A percentile compares a stretch with the other conserved stretches of the same genome.
These are phyloP conservation scores for Dictyostelium discoideum DNA, from an alignment of 78 protist species.

Conservation along the genomic window DNA sequence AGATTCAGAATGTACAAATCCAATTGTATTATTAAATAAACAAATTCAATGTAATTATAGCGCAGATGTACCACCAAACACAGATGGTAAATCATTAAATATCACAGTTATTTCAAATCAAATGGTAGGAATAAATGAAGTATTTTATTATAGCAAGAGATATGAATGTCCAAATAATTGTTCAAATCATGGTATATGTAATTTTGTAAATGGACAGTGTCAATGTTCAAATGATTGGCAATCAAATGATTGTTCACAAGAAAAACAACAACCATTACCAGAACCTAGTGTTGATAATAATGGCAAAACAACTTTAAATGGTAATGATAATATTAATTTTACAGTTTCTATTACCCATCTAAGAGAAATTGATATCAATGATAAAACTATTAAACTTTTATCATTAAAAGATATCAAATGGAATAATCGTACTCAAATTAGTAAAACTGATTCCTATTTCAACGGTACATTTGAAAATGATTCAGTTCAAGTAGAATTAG, in stretches of 20 bases:
- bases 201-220: not conserved
- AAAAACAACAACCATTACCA: not conserved
- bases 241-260: not conserved
- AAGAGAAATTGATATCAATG: not conserved
- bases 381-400: not conserved
- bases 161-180: not conserved
- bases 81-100: not conserved
- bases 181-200: slow-evolving; percentile 27
- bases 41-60: not conserved
- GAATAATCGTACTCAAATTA: not conserved
- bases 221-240: not conserved
- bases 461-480: slow-evolving; percentile 6
- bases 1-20: not conserved
- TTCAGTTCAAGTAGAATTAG: not conserved
- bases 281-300: slow-evolving; percentile 12
- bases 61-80: not conserved
- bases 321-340: slow-evolving; percentile 25
- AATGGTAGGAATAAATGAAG: slow-evolving; percentile 20
- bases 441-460: not conserved
- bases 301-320: slow-evolving; percentile 17
- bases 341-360: slow-evolving; percentile 17
- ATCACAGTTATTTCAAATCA: not conserved
- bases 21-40: not conserved
- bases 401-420: slow-evolving; percentile 24
- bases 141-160: not conserved